Percentiles rank a stretch among this genome's conserved stretches.
Evolutionary conservation across 305 asterid species (phyloP).

Genomic region (Stenogyne calaminthoides): DNA sequence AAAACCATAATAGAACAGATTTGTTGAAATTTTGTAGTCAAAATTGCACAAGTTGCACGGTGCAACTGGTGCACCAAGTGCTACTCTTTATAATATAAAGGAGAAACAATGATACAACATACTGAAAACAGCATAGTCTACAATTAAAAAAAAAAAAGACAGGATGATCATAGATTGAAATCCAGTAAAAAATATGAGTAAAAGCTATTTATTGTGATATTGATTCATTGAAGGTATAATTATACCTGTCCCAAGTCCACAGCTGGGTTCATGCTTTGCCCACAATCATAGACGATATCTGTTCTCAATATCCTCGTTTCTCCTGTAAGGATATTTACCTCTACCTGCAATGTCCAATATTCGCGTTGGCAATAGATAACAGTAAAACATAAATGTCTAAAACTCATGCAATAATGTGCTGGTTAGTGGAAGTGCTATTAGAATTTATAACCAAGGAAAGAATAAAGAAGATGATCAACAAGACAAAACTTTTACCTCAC

Average conservation of each 20-base stretch:
- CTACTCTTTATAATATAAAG: background rate
- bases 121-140: background rate
- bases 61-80: no score
- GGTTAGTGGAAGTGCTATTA: background rate
- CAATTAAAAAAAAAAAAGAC: background rate
- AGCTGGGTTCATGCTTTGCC: no score
- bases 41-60: no score
- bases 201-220: background rate
- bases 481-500: conserved; percentile 15
- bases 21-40: no score
- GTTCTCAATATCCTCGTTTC: no score
- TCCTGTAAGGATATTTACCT: no score
- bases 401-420: background rate
- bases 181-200: background rate
- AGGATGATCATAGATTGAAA: background rate
- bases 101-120: background rate
- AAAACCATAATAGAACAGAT: no score
- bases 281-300: no score
- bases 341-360: no score
- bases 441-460: background rate
- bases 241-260: no score
- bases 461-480: background rate
- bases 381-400: background rate
- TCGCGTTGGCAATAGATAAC: background rate
- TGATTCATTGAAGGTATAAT: no score